phyloP scores from a whole-genome alignment of 352 stramenopile genomes.

The Sclerospora graminicola region DNA sequence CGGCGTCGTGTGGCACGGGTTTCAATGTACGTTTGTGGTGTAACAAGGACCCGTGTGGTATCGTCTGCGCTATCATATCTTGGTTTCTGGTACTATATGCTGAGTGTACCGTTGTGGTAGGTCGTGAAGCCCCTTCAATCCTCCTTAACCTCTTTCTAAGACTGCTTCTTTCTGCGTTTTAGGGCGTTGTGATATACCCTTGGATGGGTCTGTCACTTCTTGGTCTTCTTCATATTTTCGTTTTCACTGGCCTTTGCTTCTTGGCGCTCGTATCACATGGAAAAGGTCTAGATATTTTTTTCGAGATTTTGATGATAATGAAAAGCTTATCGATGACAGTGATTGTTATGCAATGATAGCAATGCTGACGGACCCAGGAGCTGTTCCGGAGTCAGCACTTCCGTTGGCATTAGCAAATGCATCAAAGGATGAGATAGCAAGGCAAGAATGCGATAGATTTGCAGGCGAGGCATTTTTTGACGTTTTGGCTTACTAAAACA shows the following conservation, averaged over 20 bases:
- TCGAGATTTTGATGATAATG: not conserved
- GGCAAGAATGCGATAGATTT: slow-evolving; percentile 20
- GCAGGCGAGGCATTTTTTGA: slow-evolving; percentile 1
- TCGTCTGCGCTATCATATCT: slow-evolving; percentile 86
- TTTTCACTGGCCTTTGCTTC: slow-evolving; percentile 65
- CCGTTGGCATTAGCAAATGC: slow-evolving; percentile 70
- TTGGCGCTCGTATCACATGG: slow-evolving; percentile 91
- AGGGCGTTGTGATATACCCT: slow-evolving; percentile 85
- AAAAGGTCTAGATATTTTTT: slow-evolving; percentile 53
- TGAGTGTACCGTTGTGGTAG: slow-evolving; percentile 84
- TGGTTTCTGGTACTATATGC: slow-evolving; percentile 88
- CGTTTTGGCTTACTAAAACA: slow-evolving; percentile 10
- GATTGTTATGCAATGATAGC: slow-evolving; percentile 28
- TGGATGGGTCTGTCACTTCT: slow-evolving; percentile 77
- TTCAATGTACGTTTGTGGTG: slow-evolving; percentile 84
- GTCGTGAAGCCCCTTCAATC: slow-evolving; percentile 1
- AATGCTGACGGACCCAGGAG: slow-evolving; percentile 97
- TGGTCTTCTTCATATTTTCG: slow-evolving; percentile 55
- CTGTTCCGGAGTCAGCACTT: slow-evolving; percentile 90
- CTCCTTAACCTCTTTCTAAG: slow-evolving; percentile 2
- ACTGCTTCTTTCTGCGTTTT: not conserved
- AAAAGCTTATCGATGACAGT: not conserved
- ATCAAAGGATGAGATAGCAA: slow-evolving; percentile 61
- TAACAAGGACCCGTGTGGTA: slow-evolving; percentile 85
- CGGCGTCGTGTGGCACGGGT: slow-evolving; percentile 55